Conservation (phyloP, 1,284 basidiomycete genomes). For the Mycena citricolor region DNA sequence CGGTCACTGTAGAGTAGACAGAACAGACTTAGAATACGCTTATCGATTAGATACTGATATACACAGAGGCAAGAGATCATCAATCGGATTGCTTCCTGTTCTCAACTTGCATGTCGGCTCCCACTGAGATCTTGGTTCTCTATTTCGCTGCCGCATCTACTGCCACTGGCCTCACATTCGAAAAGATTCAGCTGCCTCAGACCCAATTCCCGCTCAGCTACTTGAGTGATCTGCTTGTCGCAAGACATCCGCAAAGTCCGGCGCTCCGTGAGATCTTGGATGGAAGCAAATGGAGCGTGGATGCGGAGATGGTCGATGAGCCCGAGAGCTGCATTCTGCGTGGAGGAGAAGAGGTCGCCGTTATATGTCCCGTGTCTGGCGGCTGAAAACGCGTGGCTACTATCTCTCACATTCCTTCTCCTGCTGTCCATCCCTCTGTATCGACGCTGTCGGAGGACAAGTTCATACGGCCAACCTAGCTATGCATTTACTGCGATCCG, state of each 20-base stretch:
- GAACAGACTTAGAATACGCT: too few species aligned
- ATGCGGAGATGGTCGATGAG: conserved; percentile 78
- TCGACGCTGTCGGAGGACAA: neutral
- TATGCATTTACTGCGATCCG: conserved; percentile 45
- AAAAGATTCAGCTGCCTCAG: conserved; percentile 47
- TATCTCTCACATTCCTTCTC: conserved; percentile 3
- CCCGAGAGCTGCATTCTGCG: conserved; percentile 46
- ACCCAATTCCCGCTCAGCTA: conserved; percentile 49
- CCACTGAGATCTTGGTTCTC: conserved; percentile 57
- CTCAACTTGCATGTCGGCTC: conserved; percentile 7
- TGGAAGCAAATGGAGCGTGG: conserved; percentile 72
- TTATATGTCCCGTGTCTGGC: conserved; percentile 83
- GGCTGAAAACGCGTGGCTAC: conserved; percentile 40
- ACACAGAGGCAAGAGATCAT: too few species aligned
- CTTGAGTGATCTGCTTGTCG: conserved; percentile 49
- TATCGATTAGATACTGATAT: too few species aligned
- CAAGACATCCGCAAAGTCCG: conserved; percentile 48
- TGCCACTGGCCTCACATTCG: conserved; percentile 54
- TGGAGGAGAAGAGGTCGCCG: conserved; percentile 76
- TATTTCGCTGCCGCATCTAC: conserved; percentile 82
- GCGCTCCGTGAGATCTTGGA: conserved; percentile 53
- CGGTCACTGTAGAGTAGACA: conserved; percentile 24
- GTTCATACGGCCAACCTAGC: conserved; percentile 3
- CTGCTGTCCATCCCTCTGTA: neutral
- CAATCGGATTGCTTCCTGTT: too few species aligned